Conservation (phyloP, 306 rosid species). For the Rosa lucieae region DNA sequence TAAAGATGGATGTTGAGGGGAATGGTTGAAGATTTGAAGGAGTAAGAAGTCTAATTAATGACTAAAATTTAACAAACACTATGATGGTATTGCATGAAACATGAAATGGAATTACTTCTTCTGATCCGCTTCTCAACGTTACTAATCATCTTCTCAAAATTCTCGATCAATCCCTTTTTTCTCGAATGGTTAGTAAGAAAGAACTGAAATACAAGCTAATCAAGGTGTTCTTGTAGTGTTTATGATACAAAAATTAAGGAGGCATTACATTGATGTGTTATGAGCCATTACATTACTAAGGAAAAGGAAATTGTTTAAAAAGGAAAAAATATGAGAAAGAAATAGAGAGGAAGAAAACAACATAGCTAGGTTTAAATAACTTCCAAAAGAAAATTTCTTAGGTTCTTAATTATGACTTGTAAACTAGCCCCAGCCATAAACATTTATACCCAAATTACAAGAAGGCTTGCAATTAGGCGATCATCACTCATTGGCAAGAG, state of each 20-base stretch:
- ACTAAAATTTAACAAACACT: background rate
- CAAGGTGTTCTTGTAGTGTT: background rate
- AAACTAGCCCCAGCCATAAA: slow-evolving; percentile 8
- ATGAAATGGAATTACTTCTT: background rate
- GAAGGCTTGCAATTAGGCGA: background rate
- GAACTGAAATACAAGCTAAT: background rate
- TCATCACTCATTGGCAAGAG: slow-evolving; percentile 34
- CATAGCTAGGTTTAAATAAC: background rate
- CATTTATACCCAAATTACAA: background rate
- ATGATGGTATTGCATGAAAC: background rate
- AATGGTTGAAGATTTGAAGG: background rate
- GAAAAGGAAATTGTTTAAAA: background rate
- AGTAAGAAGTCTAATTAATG: background rate
- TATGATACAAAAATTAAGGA: background rate
- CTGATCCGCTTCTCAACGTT: background rate
- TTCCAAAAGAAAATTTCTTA: slow-evolving; percentile 5
- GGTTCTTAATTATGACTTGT: background rate
- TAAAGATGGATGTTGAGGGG: background rate
- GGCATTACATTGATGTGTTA: background rate
- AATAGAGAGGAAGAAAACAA: background rate
- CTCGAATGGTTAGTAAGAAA: background rate
- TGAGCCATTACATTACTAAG: slow-evolving; percentile 10
- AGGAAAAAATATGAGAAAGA: background rate
- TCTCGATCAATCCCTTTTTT: background rate
- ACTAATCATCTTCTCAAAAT: background rate